Conservation (phyloP, 2,329 filamentous ascomycete genomes). For the Pseudogymnoascus verrucosus region DNA sequence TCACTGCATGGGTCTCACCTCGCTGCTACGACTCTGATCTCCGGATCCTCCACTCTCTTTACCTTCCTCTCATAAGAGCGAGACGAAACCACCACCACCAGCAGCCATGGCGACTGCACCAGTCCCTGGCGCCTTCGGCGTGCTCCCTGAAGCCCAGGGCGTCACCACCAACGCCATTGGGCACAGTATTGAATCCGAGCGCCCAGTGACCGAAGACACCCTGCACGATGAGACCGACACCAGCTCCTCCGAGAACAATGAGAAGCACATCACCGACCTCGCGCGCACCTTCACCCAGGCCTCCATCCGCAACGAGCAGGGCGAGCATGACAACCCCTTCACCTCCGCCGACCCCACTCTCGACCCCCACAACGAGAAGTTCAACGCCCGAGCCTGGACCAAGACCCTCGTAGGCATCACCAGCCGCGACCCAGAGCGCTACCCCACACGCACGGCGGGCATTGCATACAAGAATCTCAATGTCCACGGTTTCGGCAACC, state of each 20-base stretch:
- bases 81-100: not conserved
- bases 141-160: not conserved
- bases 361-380: slow-evolving; percentile 45
- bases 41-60: slow-evolving; percentile 4
- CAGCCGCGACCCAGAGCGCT: slow-evolving; percentile 44
- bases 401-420: slow-evolving; percentile 43
- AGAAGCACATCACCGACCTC: slow-evolving; percentile 18
- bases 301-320: slow-evolving; percentile 18
- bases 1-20: not conserved
- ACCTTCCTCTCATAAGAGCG: slow-evolving; percentile 1
- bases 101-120: slow-evolving; percentile 1
- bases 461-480: slow-evolving; percentile 61
- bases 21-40: not conserved
- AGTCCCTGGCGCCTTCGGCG: not conserved
- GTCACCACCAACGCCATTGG: not conserved
- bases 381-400: slow-evolving; percentile 51
- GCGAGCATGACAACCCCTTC: slow-evolving; percentile 42
- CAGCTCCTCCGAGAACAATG: not conserved
- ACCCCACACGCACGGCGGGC: slow-evolving; percentile 51
- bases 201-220: not conserved
- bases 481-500: slow-evolving; percentile 59
- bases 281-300: slow-evolving; percentile 21
- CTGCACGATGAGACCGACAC: not conserved
- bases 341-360: slow-evolving; percentile 40
- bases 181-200: not conserved